Base-by-base conservation (phyloP, 148 eudicot genomes). In the Amaranthus palmeri region DNA sequence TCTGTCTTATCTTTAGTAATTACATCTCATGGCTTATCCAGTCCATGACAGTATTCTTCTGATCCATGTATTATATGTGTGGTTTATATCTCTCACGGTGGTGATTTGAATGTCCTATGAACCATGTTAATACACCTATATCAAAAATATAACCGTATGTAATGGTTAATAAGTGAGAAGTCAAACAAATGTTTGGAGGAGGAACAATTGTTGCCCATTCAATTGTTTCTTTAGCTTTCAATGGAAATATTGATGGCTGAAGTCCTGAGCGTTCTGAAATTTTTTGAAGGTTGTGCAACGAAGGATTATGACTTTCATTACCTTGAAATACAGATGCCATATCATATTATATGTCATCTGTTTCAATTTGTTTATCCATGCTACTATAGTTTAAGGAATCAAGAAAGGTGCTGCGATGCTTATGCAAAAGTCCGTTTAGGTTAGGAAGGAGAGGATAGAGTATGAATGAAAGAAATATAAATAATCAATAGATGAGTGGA, bases 271-370 rank as follows among this genome's bases (percentile, higher is more conserved):
- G 36, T 52, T 51, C 17, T n/a, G 51, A n/a, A n/a, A 50, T 72
- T n/a, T 61, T 10, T 61, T 65, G 15, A 62, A 72, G 75, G 41
- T 41, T 51, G 59, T 40, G 10, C 9, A 61, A 6, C 18, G n/a
- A 7, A 14, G 12, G 55, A n/a, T 46, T 9, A 48, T 51, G 7
- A 50, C 3, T 8, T 36, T n/a, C 54, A 36, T 36, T 68, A 42
- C 8, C 10, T 42, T 68, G 40, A 40, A 54, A 13, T 41, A 68
- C 49, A 68, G 18, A 41, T 41, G 4, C 6, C 15, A 25, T 25
- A 25, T 25, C 36, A 25, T 25, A 25, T 25, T 25, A 25, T 25
- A 25, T 25, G 1, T 25, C 36, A 25, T 25, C 36, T 2, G 36
- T 25, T 25, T 25, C 36, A 25, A 25, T 25, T 10, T 44, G 4